Base-by-base conservation (phyloP, 208 protist species). In the Polymyxa betae region DNA sequence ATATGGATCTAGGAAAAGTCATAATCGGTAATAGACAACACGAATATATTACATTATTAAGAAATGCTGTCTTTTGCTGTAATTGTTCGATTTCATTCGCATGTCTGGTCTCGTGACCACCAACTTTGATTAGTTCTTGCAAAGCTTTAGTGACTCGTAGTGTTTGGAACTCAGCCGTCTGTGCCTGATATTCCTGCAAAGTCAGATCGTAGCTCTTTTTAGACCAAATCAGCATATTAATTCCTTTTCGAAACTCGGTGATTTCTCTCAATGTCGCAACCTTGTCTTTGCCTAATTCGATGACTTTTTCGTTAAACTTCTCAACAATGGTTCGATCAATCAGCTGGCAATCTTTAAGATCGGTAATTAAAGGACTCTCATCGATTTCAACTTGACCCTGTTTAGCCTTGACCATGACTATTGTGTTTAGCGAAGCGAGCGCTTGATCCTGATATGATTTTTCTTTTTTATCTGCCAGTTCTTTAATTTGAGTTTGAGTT, bases 151-250 rank as follows among this genome's bases (percentile, higher is more conserved):
- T 82, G 72, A 82, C 72, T 12, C 72, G 5, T 5, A 82, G 72
- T n/a, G 72, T n/a, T n/a, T 82, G 72, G 72, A 82, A 82, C 40
- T 82, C 72, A n/a, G 72, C 72, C 16, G 72, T 82, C 72, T 82
- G 72, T 5, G 72, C 72, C 72, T 82, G 72, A n/a, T 82, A 82
- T 82, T 82, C 72, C 72, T 82, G 72, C 5, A 40, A 35, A 5
- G 16, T 5, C 72, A 82, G 72, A n/a, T 82, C 72, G 40, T 82
- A 35, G 72, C 72, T 82, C 72, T 82, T 82, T n/a, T 82, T 35
- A 12, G n/a, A 20, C 72, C 72, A 82, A 5, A 82, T 5, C 16
- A 82, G 72, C 72, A 82, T 35, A n/a, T 82, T 82, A n/a, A 82
- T 82, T 12, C 72, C 72, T n/a, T 82, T 82, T 12, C 72, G 5